phyloP scores from a whole-genome alignment of 768 basidiomycete species.

The Pulveroboletus sp. region DNA sequence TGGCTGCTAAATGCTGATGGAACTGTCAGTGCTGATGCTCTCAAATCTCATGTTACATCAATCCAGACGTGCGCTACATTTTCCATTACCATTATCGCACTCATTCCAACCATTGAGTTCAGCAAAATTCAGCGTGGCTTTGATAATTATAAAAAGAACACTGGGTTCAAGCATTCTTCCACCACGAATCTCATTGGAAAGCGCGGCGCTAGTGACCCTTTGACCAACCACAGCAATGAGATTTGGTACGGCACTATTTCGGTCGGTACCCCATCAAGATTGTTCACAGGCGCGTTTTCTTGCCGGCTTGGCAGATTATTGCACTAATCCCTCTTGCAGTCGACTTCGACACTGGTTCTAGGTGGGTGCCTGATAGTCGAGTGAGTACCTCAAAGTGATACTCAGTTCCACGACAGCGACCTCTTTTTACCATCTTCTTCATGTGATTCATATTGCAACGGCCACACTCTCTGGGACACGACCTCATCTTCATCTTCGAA shows the following conservation, averaged over 20 bases:
- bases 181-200: neutral
- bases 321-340: conserved; percentile 24
- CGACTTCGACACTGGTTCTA: conserved; percentile 26
- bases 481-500: conserved; percentile 24
- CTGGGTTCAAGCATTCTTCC: neutral
- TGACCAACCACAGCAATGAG: neutral
- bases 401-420: conserved; percentile 8
- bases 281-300: conserved; percentile 2
- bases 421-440: conserved; percentile 8
- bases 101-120: neutral
- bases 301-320: neutral
- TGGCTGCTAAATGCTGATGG: neutral
- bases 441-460: conserved; percentile 22
- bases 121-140: conserved; percentile 6
- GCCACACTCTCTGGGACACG: conserved; percentile 26
- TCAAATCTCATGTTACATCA: conserved; percentile 6
- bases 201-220: neutral
- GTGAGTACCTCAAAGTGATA: neutral
- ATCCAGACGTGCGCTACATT: conserved; percentile 1
- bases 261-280: conserved; percentile 4
- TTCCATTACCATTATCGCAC: neutral
- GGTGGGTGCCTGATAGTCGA: neutral
- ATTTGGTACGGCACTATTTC: conserved; percentile 14
- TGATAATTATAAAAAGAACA: conserved; percentile 1
- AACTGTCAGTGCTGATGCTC: neutral